Conservation (phyloP, 1,284 basidiomycete genomes). For the Megacollybia platyphylla region DNA sequence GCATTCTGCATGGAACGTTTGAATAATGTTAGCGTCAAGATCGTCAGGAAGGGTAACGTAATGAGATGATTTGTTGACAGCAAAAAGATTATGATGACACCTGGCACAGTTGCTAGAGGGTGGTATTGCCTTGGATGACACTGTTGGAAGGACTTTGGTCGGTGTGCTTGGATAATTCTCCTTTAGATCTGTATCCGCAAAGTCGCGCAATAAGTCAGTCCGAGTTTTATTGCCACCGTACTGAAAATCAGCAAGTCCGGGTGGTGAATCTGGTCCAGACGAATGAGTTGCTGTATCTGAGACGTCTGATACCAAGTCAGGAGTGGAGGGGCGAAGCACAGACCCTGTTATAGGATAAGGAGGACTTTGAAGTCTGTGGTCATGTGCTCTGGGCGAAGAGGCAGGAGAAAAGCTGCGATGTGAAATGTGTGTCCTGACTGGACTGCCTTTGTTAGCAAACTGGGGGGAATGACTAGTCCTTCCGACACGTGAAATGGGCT, state of each 20-base stretch:
- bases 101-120: slow-evolving; percentile 30
- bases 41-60: slow-evolving; percentile 61
- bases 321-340: slow-evolving; percentile 20
- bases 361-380: slow-evolving; percentile 8
- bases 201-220: slow-evolving; percentile 13
- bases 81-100: slow-evolving; percentile 47
- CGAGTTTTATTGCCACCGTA: slow-evolving; percentile 11
- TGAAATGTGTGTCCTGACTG: not conserved
- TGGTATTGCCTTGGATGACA: slow-evolving; percentile 8
- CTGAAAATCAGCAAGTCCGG: slow-evolving; percentile 12
- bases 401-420: no score
- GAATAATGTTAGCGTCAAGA: slow-evolving; percentile 27
- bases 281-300: slow-evolving; percentile 47
- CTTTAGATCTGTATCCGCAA: slow-evolving; percentile 15
- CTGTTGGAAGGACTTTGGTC: slow-evolving; percentile 7
- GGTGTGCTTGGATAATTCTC: slow-evolving; percentile 19
- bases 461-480: slow-evolving; percentile 34
- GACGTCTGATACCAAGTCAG: slow-evolving; percentile 48
- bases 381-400: not conserved
- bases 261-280: slow-evolving; percentile 38
- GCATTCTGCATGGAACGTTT: slow-evolving; percentile 59
- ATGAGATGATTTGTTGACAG: slow-evolving; percentile 34
- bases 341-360: slow-evolving; percentile 4
- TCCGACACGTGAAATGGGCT: slow-evolving; percentile 23
- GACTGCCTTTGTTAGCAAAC: slow-evolving; percentile 25